Base-by-base conservation (phyloP, 306 rosid genomes). In the Vigna radiata region DNA sequence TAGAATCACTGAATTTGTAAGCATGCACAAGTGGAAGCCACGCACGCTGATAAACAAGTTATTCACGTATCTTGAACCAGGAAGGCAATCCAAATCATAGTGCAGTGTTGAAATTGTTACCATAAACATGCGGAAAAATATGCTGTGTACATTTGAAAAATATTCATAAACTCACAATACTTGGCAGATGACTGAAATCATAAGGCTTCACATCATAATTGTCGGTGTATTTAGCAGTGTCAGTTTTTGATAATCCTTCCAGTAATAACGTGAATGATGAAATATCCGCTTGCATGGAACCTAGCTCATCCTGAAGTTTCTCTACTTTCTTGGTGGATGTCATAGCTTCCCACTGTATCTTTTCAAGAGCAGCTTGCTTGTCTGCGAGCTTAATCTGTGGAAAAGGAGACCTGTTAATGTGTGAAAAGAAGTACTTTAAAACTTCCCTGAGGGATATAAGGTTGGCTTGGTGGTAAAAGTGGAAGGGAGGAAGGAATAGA, bases 321-420 rank as follows among this genome's bases (percentile, higher is more conserved):
- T 81, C 85, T 62, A 77, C 83, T 73, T 68, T 81, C 74, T 90
- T 70, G 84, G 84, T 89, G 52, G 96, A 86, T 70, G 97, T 87
- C 85, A 80, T 81, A 21, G 91, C 96, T 88, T 92, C 96, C 98
- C 98, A 92, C 50, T 87, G 91, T 77, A 85, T 82, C 85, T 85
- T 95, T 76, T 95, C 98, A 73, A 95, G 84, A 13, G 91, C 91
- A 79, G 98, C 98, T 88, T 95, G 97, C 89, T 90, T 95, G 73
- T 95, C 98, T 60, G 98, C 98, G 73, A 95, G 97, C 85, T 86
- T 92, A 79, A 92, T 89, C 98, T 95, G 85, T 41, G 41, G 41
- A 63, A 74, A 75, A 80, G 4, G 17, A 68, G 33, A 48, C 13
- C 15, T 11, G 25, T 81, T 60, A 59, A 47, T 37, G 79, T 11